phyloP scores from a whole-genome alignment of 805 yeast genomes.

The Candida krabiensis region DNA sequence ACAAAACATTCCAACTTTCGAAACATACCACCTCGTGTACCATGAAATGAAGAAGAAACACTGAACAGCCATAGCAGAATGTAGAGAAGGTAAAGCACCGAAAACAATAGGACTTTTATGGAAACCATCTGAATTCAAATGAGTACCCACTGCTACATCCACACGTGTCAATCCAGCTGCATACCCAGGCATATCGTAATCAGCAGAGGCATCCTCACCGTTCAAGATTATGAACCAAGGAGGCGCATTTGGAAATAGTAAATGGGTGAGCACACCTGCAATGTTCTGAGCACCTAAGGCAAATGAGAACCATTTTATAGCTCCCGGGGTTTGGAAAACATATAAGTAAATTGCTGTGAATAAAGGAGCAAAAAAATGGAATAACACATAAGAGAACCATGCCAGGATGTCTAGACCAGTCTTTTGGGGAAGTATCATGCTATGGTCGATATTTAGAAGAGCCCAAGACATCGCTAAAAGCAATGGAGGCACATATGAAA shows the following conservation, averaged over 20 bases:
- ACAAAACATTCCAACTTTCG: slow-evolving; percentile 37
- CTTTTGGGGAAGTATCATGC: slow-evolving; percentile 39
- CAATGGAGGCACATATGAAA: slow-evolving; percentile 36
- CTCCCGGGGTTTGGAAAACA: slow-evolving; percentile 67
- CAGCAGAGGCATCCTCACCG: slow-evolving; percentile 55
- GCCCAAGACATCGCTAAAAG: slow-evolving; percentile 48
- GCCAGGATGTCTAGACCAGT: slow-evolving; percentile 53
- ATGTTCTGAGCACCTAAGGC: slow-evolving; percentile 62
- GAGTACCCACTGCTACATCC: slow-evolving; percentile 63
- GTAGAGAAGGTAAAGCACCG: slow-evolving; percentile 75
- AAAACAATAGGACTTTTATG: slow-evolving; percentile 69
- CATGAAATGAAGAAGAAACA: slow-evolving; percentile 44
- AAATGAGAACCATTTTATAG: slow-evolving; percentile 50
- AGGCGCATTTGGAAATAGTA: slow-evolving; percentile 68
- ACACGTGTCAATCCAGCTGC: slow-evolving; percentile 71
- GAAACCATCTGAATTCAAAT: slow-evolving; percentile 59
- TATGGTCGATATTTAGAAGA: slow-evolving; percentile 45
- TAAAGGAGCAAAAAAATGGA: slow-evolving; percentile 62
- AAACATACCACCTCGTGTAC: slow-evolving; percentile 37
- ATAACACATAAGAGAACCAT: slow-evolving; percentile 61
- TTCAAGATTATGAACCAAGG: slow-evolving; percentile 70
- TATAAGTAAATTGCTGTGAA: slow-evolving; percentile 62
- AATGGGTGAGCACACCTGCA: slow-evolving; percentile 58
- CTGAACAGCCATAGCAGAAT: slow-evolving; percentile 63
- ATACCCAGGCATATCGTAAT: slow-evolving; percentile 64